These are phyloP conservation scores for Stylosanthes scabra DNA, from an alignment of 331 rosid species.

Conservation along the genomic window DNA sequence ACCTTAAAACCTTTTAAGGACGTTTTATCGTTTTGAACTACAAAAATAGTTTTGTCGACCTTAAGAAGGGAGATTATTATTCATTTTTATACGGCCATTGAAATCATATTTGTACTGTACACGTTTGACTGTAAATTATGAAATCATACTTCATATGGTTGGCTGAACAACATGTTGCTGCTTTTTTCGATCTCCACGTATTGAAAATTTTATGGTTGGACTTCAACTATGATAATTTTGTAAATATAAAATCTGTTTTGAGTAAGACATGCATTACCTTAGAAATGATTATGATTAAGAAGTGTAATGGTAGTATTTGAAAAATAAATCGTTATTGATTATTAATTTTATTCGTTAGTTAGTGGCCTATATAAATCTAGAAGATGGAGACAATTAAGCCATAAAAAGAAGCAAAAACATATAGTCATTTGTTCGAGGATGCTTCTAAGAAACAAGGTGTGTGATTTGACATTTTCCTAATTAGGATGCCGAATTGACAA, in stretches of 20 bases:
- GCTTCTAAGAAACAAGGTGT: conserved; percentile 28
- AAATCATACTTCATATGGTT: conserved; percentile 13
- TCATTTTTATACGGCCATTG: background rate
- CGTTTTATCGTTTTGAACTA: too few species aligned
- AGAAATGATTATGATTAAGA: background rate
- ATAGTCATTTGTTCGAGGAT: background rate
- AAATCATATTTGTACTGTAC: background rate
- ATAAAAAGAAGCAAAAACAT: background rate
- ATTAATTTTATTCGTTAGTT: background rate
- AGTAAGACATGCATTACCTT: too few species aligned
- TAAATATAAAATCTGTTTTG: too few species aligned
- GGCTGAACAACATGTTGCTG: background rate
- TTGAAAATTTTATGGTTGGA: too few species aligned
- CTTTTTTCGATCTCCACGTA: background rate
- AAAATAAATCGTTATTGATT: background rate
- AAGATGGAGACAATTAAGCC: background rate
- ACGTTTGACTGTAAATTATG: background rate
- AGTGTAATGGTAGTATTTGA: too few species aligned
- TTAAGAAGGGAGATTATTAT: background rate
- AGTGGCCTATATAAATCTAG: background rate
- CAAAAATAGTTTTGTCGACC: too few species aligned
- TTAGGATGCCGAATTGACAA: conserved; percentile 4
- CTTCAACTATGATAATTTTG: too few species aligned
- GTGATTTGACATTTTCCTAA: conserved; percentile 29
- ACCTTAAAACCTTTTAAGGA: too few species aligned